phyloP scores from a whole-genome alignment of 1,284 basidiomycete species.

The Dichomitus squalens region DNA sequence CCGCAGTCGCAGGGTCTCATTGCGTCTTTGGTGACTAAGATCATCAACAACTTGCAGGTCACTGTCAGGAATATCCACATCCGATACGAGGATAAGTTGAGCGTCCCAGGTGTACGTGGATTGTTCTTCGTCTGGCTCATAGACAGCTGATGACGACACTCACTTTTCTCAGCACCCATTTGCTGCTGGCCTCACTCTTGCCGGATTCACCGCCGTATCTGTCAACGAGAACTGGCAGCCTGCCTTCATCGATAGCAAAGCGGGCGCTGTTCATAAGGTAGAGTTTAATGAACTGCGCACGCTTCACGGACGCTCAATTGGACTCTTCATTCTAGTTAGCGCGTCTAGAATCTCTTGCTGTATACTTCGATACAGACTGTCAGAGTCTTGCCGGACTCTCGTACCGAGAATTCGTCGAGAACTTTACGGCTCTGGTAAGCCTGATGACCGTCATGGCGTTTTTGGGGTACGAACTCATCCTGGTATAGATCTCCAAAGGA shows the following conservation, averaged over 20 bases:
- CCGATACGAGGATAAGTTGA: constrained; percentile 95
- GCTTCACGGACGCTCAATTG: not conserved
- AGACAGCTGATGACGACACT: not conserved
- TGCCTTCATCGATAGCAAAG: constrained; percentile 93
- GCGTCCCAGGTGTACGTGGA: constrained; percentile 81
- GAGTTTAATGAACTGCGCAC: constrained; percentile 11
- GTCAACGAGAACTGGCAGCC: constrained; percentile 91
- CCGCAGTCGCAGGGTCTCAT: constrained; percentile 82
- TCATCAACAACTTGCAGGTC: constrained; percentile 97
- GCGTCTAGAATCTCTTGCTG: constrained; percentile 83
- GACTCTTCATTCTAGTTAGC: constrained; percentile 60
- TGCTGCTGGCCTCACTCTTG: constrained; percentile 90
- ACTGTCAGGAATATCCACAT: constrained; percentile 95
- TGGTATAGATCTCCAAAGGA: constrained; percentile 64
- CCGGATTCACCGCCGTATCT: constrained; percentile 92
- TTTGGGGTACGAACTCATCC: constrained; percentile 1
- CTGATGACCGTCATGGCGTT: not conserved
- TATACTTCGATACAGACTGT: constrained; percentile 97
- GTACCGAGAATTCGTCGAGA: constrained; percentile 70
- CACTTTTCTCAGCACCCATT: constrained; percentile 79
- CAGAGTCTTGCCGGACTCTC: constrained; percentile 77
- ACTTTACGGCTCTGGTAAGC: constrained; percentile 77
- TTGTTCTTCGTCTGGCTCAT: not conserved
- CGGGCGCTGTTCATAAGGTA: constrained; percentile 91
- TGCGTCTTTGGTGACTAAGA: constrained; percentile 86